Evolutionary conservation across 1,284 basidiomycete genomes (phyloP), one percentile per base, ranked within the genome.

Genomic region (Pseudozyma hubeiensis): DNA sequence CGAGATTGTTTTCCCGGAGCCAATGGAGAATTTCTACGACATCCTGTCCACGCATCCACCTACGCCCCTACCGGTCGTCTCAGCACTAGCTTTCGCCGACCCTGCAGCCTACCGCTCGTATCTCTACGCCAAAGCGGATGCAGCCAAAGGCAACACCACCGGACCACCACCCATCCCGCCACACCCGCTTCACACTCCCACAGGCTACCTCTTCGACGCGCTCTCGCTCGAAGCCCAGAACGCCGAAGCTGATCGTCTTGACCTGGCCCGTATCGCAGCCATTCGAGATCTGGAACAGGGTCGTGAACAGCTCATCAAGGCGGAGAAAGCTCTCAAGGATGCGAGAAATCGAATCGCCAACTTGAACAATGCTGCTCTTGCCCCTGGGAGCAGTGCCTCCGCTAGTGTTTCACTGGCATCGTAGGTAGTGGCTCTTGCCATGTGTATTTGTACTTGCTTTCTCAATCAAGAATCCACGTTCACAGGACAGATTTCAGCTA

Each of bases 1-100:
- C 84, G 97, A 99, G 77, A 89, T 99, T 66, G 93, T 99, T 49
- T 99, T 99, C 86, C 90, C 90, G 75, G 96, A 99, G 80, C 97
- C 97, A 1, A 93, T 91, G 67, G 90, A 93, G 66, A 87, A 90
- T 31, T 96, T 99, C 86, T 89, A 97, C 78, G 90, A 91, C 77
- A 88, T 93, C 58, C 89, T 99, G 50, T 90, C 91, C 0, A 87
- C 88, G 4, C 89, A 96, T 81, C 91, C 93, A 0, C 94, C 95
- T 0, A 95, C 92, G 0, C 90, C 90, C 6, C 63, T 79, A 0
- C 77, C 81, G 10, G 61, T 74, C 1, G 64, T 65, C 19, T 78
- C 78, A 4, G 77, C 80, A 4, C 75, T 81, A 14, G 71, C 81
- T 2, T 81, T 78, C 37, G 52, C 73, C 7, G 81, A 84, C 33